phyloP scores from a whole-genome alignment of 345 rosid genomes.

The Aquilaria sinensis region DNA sequence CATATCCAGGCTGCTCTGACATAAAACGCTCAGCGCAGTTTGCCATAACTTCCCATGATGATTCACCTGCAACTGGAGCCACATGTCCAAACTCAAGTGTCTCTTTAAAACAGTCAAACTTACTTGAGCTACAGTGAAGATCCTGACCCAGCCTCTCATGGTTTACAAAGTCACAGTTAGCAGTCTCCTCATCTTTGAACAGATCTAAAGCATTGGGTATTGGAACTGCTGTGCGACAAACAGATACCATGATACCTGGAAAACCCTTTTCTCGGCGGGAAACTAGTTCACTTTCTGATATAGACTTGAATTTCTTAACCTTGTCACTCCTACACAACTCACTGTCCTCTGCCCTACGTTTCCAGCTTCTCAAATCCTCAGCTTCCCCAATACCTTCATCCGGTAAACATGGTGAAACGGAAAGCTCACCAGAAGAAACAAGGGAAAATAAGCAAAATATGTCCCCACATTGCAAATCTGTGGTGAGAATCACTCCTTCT shows the following conservation, averaged over 20 bases:
- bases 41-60: conserved; percentile 83
- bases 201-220: conserved; percentile 41
- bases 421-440: conserved; percentile 73
- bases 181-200: conserved; percentile 37
- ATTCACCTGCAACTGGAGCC: conserved; percentile 30
- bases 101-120: conserved; percentile 32
- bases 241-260: conserved; percentile 69
- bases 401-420: conserved; percentile 61
- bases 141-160: conserved; percentile 28
- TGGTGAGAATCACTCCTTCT: conserved; percentile 44
- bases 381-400: conserved; percentile 94
- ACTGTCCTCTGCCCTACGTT: conserved; percentile 59
- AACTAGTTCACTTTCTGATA: conserved; percentile 65
- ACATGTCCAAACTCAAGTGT: conserved; percentile 24
- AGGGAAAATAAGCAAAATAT: conserved; percentile 63
- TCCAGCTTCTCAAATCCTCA: conserved; percentile 69
- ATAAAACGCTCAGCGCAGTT: conserved; percentile 40
- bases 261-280: conserved; percentile 92
- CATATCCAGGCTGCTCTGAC: conserved; percentile 27
- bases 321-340: conserved; percentile 41
- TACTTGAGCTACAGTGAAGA: conserved; percentile 19
- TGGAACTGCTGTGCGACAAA: conserved; percentile 38
- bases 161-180: conserved; percentile 20
- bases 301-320: conserved; percentile 53
- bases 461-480: conserved; percentile 92